Evolutionary conservation across 176 grass and related monocot species (phyloP).

Genomic region (Otatea glauca): DNA sequence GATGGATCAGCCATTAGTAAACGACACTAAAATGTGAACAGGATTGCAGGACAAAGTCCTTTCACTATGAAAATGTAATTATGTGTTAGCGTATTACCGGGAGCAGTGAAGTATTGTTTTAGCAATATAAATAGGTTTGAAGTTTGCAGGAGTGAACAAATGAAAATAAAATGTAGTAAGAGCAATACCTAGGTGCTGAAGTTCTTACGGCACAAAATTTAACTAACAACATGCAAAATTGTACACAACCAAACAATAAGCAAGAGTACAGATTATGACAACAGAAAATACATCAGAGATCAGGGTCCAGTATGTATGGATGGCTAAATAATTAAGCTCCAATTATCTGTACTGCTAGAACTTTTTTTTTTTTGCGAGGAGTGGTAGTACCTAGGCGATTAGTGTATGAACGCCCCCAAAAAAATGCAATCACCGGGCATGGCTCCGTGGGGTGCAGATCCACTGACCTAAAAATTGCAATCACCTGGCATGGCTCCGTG

Average conservation of each 20-base stretch:
- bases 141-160: too few relatives aligned
- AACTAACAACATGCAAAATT: background rate
- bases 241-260: background rate
- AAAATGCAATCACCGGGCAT: background rate
- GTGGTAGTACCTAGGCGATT: background rate
- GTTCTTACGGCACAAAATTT: background rate
- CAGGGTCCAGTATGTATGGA: background rate
- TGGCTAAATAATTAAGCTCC: background rate
- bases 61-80: too few relatives aligned
- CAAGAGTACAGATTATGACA: background rate
- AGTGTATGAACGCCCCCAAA: background rate
- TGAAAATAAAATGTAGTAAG: too few relatives aligned
- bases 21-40: too few relatives aligned
- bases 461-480: slow-evolving; percentile 68
- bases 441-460: too few relatives aligned
- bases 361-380: background rate
- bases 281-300: background rate
- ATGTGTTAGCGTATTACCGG: too few relatives aligned
- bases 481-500: too few relatives aligned
- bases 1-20: background rate
- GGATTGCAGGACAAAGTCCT: too few relatives aligned
- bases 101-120: too few relatives aligned
- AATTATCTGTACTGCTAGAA: background rate
- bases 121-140: too few relatives aligned
- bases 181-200: too few relatives aligned